Conservation (phyloP, 2,329 filamentous ascomycete genomes). For the Ophiostoma fasciatum region DNA sequence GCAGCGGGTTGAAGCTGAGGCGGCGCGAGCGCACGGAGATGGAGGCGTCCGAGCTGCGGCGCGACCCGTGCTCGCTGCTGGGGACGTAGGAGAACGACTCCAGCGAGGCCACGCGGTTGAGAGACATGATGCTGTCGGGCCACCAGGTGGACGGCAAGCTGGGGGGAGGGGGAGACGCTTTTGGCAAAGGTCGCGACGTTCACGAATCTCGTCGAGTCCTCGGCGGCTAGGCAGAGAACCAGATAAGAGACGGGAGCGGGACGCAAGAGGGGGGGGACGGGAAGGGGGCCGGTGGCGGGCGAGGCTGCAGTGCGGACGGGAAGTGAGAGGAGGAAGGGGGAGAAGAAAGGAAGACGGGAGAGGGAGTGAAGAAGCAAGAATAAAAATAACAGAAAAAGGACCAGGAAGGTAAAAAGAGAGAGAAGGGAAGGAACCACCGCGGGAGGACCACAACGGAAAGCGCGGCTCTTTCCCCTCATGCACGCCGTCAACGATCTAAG, state of each 20-base stretch:
- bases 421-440: background rate
- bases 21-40: constrained; percentile 27
- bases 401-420: background rate
- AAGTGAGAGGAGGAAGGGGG: background rate
- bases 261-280: background rate
- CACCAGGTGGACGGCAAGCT: too few relatives aligned
- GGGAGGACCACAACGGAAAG: too few relatives aligned
- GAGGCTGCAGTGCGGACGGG: too few relatives aligned
- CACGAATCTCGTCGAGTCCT: too few relatives aligned
- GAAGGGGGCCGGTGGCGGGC: background rate
- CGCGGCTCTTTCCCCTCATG: too few relatives aligned
- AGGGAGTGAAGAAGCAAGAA: background rate
- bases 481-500: too few relatives aligned
- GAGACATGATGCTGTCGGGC: too few relatives aligned
- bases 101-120: constrained; percentile 36
- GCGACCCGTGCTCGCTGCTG: constrained; percentile 21
- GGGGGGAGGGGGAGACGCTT: background rate
- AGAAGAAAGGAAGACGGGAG: background rate
- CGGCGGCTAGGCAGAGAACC: background rate
- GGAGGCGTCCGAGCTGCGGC: constrained; percentile 31
- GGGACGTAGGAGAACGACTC: constrained; percentile 33
- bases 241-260: background rate
- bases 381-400: background rate
- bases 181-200: too few relatives aligned
- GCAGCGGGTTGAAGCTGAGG: constrained; percentile 39